A percentile compares a stretch with the other conserved stretches of the same genome.
phyloP scores from a whole-genome alignment of 306 rosid genomes.

The Vachellia collinsii region DNA sequence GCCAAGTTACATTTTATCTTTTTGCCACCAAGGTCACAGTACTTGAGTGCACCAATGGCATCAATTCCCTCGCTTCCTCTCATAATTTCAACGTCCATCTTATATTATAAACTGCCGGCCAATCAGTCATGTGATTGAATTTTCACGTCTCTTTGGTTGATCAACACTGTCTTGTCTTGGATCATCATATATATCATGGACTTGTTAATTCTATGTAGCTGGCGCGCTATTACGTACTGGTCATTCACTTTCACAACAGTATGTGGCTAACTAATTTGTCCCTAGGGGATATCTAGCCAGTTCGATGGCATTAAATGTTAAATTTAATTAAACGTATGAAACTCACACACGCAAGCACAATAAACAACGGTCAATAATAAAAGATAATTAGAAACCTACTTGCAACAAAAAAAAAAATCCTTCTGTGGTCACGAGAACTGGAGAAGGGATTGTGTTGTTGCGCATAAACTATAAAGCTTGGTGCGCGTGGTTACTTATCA shows the following conservation, averaged over 20 bases:
- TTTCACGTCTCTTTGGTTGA: not conserved
- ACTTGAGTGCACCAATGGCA: too few relatives aligned
- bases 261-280: not conserved
- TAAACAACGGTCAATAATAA: not conserved
- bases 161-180: not conserved
- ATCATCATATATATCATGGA: not conserved
- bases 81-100: too few relatives aligned
- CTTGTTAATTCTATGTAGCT: not conserved
- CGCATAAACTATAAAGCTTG: too few relatives aligned
- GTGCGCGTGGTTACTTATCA: too few relatives aligned
- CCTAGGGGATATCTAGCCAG: not conserved
- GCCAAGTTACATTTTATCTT: not conserved
- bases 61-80: too few relatives aligned
- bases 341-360: not conserved
- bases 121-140: not conserved
- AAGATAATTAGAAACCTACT: not conserved
- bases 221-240: not conserved
- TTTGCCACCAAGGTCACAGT: not conserved
- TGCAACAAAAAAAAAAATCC: not conserved
- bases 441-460: not conserved
- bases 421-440: not conserved
- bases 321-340: not conserved
- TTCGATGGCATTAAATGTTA: not conserved
- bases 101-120: too few relatives aligned
- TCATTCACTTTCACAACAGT: not conserved